Percentiles rank a stretch among this genome's conserved stretches.
These are phyloP conservation scores for Cronartium ribicola DNA, from an alignment of 1,284 basidiomycete species.

Conservation along the genomic window DNA sequence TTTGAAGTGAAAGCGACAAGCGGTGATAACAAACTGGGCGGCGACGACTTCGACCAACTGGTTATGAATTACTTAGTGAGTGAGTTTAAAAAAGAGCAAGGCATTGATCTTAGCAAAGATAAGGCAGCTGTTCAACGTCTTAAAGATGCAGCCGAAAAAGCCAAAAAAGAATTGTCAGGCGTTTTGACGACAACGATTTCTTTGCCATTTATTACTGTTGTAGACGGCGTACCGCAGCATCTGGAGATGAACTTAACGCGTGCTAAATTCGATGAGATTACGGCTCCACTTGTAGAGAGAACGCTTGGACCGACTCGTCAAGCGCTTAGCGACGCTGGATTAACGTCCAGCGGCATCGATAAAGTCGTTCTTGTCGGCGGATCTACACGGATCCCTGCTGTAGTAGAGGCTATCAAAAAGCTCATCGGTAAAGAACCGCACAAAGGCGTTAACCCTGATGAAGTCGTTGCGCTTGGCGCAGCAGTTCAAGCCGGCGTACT, in stretches of 20 bases:
- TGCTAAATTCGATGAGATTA: constrained; percentile 99
- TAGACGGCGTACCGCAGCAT: too few species aligned
- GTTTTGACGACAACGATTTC: constrained; percentile 79
- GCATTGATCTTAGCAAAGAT: constrained; percentile 90
- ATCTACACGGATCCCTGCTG: constrained; percentile 99
- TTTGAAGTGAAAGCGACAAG: constrained; percentile 65
- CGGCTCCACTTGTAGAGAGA: constrained; percentile 86
- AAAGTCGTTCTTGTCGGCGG: constrained; percentile 99
- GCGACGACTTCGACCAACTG: constrained; percentile 97
- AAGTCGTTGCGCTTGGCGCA: constrained; percentile 65
- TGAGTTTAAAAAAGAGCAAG: constrained; percentile 67
- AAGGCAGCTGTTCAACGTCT: constrained; percentile 91
- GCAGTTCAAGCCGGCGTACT: too few species aligned
- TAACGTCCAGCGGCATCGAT: constrained; percentile 90
- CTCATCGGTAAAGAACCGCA: constrained; percentile 95
- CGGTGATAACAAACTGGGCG: constrained; percentile 62
- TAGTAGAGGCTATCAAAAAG: too few species aligned
- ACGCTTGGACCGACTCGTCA: constrained; percentile 98
- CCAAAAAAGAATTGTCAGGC: constrained; percentile 95
- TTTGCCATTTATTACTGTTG: too few species aligned
- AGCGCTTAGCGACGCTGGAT: constrained; percentile 98
- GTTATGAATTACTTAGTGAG: constrained; percentile 77
- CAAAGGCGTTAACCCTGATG: constrained; percentile 69
- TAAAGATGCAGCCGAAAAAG: constrained; percentile 95
- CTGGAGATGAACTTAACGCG: too few species aligned